Base-by-base conservation (phyloP, 306 rosid species). In the Gleditsia sinensis region DNA sequence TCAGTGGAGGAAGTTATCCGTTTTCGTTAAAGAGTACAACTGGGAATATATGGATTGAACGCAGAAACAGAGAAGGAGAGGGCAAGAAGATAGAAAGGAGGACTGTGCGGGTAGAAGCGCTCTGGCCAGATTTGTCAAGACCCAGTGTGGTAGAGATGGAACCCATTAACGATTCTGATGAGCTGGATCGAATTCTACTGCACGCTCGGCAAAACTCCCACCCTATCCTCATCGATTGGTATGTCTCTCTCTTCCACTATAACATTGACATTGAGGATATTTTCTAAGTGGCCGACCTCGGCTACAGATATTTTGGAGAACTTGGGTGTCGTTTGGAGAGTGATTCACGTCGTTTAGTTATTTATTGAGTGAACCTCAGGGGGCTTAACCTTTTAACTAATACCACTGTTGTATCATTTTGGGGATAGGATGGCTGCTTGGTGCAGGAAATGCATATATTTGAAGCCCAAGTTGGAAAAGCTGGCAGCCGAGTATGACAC, bases 401-500 rank as follows among this genome's bases (percentile, higher is more conserved):
- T 39, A 62, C 51, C 36, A 60, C 21, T 57, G 25, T 40, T 78
- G 21, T 7, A 13, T 56, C 13, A 7, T 55, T 25, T 20, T 75
- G 20, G 62, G 28, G 36, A 67, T 75, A 94, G 98, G 98, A 91
- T 94, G 98, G 97, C 98, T 69, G 36, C 88, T 67, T 94, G 98
- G 97, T 94, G 97, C 68, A 82, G 97, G 83, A 91, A 94, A 79
- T 94, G 98, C 86, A 91, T 94, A 11, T 91, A 90, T 80, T 77
- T 94, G 86, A 91, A 94, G 84, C 98, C 97, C n/a, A 94, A 91
- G 73, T 73, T 91, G 82, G 98, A 94, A 86, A 91, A 90, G 80
- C 73, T 94, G 68, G 97, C 95, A 0, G 90, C 96, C 13, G 96
- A 94, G 72, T 87, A 62, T 70, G 88, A 89, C 30, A 65, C 85